Evolutionary conservation across 805 yeast genomes (phyloP).

Genomic region (Starmerella sirachaensis): DNA sequence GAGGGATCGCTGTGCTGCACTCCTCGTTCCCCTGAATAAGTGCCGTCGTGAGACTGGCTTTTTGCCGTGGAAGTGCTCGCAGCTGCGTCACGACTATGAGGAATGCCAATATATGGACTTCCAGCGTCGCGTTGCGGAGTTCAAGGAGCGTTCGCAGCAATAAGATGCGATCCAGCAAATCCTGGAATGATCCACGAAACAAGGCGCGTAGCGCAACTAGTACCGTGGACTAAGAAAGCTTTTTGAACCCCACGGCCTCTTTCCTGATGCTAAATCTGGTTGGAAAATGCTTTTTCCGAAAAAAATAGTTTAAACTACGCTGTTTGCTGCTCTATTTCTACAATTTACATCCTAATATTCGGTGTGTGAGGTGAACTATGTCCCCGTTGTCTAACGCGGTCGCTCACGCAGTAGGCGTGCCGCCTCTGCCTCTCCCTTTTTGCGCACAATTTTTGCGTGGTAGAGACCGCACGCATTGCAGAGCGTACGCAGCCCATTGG

Average conservation of each 20-base stretch:
- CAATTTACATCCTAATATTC: neutral
- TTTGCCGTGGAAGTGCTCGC: constrained; percentile 60
- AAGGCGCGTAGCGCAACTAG: no score
- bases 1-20: constrained; percentile 71
- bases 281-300: neutral
- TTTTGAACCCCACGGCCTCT: no score
- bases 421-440: constrained; percentile 37
- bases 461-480: constrained; percentile 78
- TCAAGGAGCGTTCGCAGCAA: constrained; percentile 32
- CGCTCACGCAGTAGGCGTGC: constrained; percentile 35
- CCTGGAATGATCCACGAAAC: neutral
- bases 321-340: neutral
- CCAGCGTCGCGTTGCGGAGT: constrained; percentile 64
- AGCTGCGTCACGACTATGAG: constrained; percentile 73
- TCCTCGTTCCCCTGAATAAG: constrained; percentile 48
- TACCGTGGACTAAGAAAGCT: no score
- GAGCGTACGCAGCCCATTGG: constrained; percentile 59
- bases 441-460: constrained; percentile 54
- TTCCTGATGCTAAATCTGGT: no score
- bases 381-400: neutral
- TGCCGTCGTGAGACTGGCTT: constrained; percentile 47
- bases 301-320: neutral
- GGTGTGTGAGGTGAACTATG: no score
- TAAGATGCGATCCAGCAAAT: neutral
- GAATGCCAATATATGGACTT: constrained; percentile 75